A percentile compares a stretch with the other conserved stretches of the same genome.
phyloP scores from a whole-genome alignment of 768 basidiomycete genomes.

The Suillus ampliporus region DNA sequence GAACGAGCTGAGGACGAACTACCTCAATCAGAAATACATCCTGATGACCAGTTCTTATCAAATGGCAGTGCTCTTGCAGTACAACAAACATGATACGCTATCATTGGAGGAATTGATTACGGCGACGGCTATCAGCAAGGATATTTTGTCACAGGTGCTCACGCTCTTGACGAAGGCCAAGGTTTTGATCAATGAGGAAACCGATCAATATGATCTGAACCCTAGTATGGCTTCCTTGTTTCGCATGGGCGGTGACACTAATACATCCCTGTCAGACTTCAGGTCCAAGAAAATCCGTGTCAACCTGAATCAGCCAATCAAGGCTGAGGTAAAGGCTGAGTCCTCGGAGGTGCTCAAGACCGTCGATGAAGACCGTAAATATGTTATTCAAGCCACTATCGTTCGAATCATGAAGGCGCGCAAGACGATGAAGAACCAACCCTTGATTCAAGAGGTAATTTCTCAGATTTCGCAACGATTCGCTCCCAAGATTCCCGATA shows the following conservation, averaged over 20 bases:
- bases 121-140: constrained; percentile 83
- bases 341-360: constrained; percentile 88
- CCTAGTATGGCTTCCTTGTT: constrained; percentile 51
- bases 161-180: constrained; percentile 83
- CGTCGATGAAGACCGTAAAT: constrained; percentile 97
- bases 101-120: constrained; percentile 78
- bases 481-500: constrained; percentile 92
- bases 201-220: constrained; percentile 91
- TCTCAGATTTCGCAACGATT: constrained; percentile 88
- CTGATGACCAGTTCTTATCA: constrained; percentile 95
- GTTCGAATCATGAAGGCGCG: constrained; percentile 96
- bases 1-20: constrained; percentile 94
- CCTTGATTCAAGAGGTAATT: constrained; percentile 88
- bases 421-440: constrained; percentile 94
- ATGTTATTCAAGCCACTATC: constrained; percentile 93
- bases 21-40: constrained; percentile 94
- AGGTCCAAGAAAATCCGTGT: constrained; percentile 94
- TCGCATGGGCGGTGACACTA: not conserved
- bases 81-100: constrained; percentile 89
- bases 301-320: constrained; percentile 90
- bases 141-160: constrained; percentile 71
- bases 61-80: constrained; percentile 92
- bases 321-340: constrained; percentile 93
- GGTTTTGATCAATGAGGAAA: constrained; percentile 87
- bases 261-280: constrained; percentile 60